phyloP scores from a whole-genome alignment of 192 early-diverging fungal species.

The Rhizophlyctis rosea region DNA sequence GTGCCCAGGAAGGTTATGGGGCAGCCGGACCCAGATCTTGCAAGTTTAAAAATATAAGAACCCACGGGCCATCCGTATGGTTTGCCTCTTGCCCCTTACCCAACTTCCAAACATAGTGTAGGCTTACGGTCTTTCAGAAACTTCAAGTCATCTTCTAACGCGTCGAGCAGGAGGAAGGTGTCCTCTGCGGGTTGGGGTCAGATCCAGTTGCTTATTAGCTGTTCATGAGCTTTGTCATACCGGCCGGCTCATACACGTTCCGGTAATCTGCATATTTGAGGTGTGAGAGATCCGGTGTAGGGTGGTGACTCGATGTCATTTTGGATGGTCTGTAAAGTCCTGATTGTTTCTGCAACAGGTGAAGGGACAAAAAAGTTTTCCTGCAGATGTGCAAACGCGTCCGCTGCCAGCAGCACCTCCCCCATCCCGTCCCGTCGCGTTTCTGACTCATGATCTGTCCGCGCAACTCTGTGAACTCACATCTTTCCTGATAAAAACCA shows the following conservation, averaged over 20 bases:
- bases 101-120: constrained; percentile 80
- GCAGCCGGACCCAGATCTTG: constrained; percentile 78
- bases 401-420: too few relatives aligned
- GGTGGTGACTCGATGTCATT: constrained; percentile 14
- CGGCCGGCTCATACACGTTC: constrained; percentile 84
- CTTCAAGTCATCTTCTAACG: constrained; percentile 73
- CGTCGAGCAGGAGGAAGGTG: constrained; percentile 89
- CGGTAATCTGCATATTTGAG: constrained; percentile 53
- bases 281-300: constrained; percentile 77
- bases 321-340: too few relatives aligned
- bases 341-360: too few relatives aligned
- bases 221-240: constrained; percentile 36
- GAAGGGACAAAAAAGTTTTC: too few relatives aligned
- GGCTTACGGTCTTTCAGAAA: constrained; percentile 56
- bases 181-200: constrained; percentile 61
- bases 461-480: too few relatives aligned
- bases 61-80: background rate
- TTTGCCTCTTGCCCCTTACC: constrained; percentile 40
- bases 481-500: too few relatives aligned
- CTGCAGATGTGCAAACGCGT: too few relatives aligned
- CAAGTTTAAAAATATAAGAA: background rate
- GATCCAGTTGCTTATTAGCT: background rate
- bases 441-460: too few relatives aligned
- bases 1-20: constrained; percentile 77
- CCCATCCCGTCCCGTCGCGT: too few relatives aligned